Percentiles rank a stretch among this genome's conserved stretches.
Evolutionary conservation across 306 rosid genomes (phyloP).

Genomic region (Castanopsis chinensis): DNA sequence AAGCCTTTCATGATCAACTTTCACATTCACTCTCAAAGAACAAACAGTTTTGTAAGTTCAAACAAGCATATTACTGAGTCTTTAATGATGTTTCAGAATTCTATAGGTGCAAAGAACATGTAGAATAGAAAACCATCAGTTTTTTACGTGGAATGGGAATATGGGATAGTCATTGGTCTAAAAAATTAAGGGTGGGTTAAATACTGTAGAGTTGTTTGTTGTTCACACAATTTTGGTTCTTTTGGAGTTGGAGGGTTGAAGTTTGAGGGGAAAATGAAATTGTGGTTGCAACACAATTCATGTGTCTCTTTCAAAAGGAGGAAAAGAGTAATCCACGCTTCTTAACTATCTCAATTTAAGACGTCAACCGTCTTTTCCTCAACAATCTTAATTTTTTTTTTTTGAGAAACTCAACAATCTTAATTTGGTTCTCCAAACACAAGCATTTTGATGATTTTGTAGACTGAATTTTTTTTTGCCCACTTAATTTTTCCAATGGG

Average conservation of each 20-base stretch:
- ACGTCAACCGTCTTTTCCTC: conserved; percentile 26
- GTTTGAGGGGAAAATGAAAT: background rate
- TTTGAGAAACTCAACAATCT: conserved; percentile 30
- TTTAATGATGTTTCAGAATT: conserved; percentile 22
- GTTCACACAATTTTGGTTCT: conserved; percentile 33
- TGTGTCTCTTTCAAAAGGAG: conserved; percentile 38
- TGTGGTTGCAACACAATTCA: conserved; percentile 39
- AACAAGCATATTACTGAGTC: background rate
- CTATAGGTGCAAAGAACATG: conserved; percentile 34
- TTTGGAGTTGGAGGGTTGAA: background rate
- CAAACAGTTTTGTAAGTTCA: conserved; percentile 14
- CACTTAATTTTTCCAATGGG: background rate
- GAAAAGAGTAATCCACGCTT: conserved; percentile 32
- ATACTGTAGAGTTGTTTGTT: conserved; percentile 34
- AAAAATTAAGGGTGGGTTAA: conserved; percentile 23
- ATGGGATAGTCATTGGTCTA: conserved; percentile 26
- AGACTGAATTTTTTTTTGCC: background rate
- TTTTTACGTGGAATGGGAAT: no score
- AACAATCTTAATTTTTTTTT: conserved; percentile 21
- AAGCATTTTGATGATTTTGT: background rate
- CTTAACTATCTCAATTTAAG: conserved; percentile 39
- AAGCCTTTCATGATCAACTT: conserved; percentile 43
- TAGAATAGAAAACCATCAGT: conserved; percentile 10
- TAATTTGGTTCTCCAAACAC: background rate
- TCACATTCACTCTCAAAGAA: background rate